These are phyloP conservation scores for Alternaria conjuncta DNA, from an alignment of 2,329 filamentous ascomycete genomes.

Conservation along the genomic window DNA sequence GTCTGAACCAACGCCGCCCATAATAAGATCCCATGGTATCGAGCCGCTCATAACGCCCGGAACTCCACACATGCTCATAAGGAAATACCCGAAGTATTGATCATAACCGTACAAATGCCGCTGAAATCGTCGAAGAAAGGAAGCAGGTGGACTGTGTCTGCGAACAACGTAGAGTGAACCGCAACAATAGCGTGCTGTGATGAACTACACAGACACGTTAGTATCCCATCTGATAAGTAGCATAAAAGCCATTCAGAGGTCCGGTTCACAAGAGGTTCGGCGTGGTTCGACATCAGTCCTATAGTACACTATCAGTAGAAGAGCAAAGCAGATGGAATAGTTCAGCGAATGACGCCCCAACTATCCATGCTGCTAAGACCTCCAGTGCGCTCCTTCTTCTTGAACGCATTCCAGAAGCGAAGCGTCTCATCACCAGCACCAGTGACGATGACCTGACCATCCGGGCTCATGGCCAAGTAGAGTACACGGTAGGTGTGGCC, in stretches of 20 bases:
- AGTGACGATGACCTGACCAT: constrained; percentile 91
- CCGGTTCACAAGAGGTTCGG: neutral
- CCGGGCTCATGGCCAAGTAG: constrained; percentile 96
- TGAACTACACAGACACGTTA: constrained; percentile 3
- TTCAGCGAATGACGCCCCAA: constrained; percentile 79
- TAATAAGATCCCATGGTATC: constrained; percentile 13
- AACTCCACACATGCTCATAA: constrained; percentile 12
- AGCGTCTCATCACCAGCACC: constrained; percentile 96
- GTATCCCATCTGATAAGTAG: neutral
- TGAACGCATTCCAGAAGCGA: constrained; percentile 96
- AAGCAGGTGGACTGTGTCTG: constrained; percentile 1
- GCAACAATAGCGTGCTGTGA: constrained; percentile 5
- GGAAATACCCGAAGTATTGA: neutral
- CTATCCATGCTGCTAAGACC: constrained; percentile 68
- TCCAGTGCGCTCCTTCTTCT: constrained; percentile 73
- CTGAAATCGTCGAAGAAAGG: neutral
- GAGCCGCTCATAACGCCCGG: constrained; percentile 5
- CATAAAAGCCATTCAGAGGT: neutral
- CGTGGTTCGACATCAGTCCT: neutral
- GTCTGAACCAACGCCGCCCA: neutral
- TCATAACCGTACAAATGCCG: constrained; percentile 15
- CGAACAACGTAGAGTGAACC: neutral
- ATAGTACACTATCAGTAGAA: constrained; percentile 8
- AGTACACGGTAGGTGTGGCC: constrained; percentile 96
- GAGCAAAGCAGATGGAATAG: neutral